These are phyloP conservation scores for Aspergillus aculeatus DNA, from an alignment of 2,329 filamentous ascomycete genomes.

Conservation along the genomic window DNA sequence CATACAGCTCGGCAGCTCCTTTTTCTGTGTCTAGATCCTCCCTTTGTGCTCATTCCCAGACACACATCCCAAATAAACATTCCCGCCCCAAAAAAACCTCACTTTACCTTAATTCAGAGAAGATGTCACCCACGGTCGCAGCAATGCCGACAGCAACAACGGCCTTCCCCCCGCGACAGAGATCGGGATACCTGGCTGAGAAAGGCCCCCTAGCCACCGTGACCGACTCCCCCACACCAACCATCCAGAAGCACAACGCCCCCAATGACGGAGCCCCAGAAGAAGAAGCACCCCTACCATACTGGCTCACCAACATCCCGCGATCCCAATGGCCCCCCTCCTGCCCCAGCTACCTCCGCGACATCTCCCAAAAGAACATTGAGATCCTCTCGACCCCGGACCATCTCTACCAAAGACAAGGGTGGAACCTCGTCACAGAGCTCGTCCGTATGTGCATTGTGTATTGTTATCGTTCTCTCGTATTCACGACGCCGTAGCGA, in stretches of 20 bases:
- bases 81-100: not conserved
- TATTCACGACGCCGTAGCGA: too few relatives aligned
- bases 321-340: conserved; percentile 57
- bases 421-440: conserved; percentile 68
- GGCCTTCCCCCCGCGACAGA: not conserved
- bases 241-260: too few relatives aligned
- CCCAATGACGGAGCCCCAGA: not conserved
- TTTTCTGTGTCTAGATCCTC: not conserved
- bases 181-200: not conserved
- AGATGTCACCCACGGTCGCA: not conserved
- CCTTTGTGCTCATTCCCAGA: not conserved
- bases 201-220: not conserved
- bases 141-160: not conserved
- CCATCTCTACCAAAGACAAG: conserved; percentile 58
- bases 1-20: not conserved
- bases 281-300: conserved; percentile 49
- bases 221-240: not conserved
- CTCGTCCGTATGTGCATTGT: conserved; percentile 53
- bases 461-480: not conserved
- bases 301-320: conserved; percentile 82
- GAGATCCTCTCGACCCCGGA: conserved; percentile 71
- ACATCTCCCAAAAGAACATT: conserved; percentile 66
- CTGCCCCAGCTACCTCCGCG: conserved; percentile 70
- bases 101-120: not conserved
- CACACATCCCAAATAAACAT: not conserved